Evolutionary conservation across 306 rosid species (phyloP).

Genomic region (Dalbergia oliveri): DNA sequence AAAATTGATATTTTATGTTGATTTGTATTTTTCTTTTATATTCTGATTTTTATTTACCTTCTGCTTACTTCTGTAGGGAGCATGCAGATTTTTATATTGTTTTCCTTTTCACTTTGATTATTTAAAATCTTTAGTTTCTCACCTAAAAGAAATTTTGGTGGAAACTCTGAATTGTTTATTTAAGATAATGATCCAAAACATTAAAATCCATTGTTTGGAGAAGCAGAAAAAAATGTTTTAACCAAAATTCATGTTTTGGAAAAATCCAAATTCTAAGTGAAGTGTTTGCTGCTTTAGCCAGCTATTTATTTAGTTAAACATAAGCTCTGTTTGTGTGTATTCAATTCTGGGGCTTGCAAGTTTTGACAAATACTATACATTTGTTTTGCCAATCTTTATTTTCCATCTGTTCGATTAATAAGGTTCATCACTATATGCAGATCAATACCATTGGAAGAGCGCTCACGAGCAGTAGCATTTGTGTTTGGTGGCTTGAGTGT

Average conservation of each 20-base stretch:
- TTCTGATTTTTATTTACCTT: constrained; percentile 20
- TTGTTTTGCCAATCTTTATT: constrained; percentile 22
- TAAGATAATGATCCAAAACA: constrained; percentile 19
- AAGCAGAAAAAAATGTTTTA: constrained; percentile 7
- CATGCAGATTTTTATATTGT: constrained; percentile 14
- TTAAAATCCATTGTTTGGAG: constrained; percentile 18
- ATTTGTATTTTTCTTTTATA: background rate
- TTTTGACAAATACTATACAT: constrained; percentile 12
- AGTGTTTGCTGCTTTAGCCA: constrained; percentile 26
- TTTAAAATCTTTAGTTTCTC: background rate
- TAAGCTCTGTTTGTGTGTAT: constrained; percentile 11
- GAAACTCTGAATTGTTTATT: background rate
- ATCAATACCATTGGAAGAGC: constrained; percentile 92
- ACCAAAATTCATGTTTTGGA: constrained; percentile 32
- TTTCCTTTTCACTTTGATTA: background rate
- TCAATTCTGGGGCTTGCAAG: background rate
- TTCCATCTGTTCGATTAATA: constrained; percentile 39
- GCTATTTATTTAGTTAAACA: constrained; percentile 25
- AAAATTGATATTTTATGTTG: constrained; percentile 27
- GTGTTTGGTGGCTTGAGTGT: constrained; percentile 98
- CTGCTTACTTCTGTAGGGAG: constrained; percentile 30
- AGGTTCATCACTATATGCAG: constrained; percentile 59
- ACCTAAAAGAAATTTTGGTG: background rate
- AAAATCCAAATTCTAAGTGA: constrained; percentile 23
- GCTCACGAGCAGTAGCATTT: constrained; percentile 96